phyloP scores from a whole-genome alignment of 345 rosid genomes.

The Adansonia digitata region DNA sequence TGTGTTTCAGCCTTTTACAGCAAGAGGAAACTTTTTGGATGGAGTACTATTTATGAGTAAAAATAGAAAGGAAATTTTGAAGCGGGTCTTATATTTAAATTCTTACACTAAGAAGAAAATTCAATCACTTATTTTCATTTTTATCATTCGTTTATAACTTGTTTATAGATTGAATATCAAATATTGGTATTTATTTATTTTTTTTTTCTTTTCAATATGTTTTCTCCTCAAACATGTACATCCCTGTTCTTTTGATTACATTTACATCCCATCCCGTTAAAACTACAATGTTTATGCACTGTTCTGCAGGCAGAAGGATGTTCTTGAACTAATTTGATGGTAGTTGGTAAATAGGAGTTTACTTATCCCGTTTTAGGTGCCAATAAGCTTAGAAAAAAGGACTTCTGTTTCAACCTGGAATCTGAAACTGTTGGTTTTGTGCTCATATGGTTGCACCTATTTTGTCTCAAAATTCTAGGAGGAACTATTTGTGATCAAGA shows the following conservation, averaged over 20 bases:
- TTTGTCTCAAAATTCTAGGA: background rate
- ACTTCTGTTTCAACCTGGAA: background rate
- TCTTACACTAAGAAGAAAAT: background rate
- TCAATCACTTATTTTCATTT: background rate
- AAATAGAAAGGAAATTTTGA: background rate
- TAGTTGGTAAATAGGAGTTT: background rate
- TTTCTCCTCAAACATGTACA: background rate
- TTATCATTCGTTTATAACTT: background rate
- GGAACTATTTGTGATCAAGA: too few species aligned
- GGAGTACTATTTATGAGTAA: background rate
- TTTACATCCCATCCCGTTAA: background rate
- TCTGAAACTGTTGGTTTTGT: too few species aligned
- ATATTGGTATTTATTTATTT: background rate
- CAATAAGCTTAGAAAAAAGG: background rate
- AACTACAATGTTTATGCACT: background rate
- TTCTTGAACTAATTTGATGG: background rate
- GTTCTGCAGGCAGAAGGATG: background rate
- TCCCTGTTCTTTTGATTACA: background rate
- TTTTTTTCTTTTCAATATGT: background rate
- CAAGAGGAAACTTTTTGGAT: background rate
- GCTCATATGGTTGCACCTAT: too few species aligned
- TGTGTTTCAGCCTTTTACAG: background rate
- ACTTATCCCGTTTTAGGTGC: background rate
- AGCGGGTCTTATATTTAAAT: background rate
- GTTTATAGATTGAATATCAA: background rate